Conservation (phyloP, 768 basidiomycete genomes). For the Psilocybe azurescens region DNA sequence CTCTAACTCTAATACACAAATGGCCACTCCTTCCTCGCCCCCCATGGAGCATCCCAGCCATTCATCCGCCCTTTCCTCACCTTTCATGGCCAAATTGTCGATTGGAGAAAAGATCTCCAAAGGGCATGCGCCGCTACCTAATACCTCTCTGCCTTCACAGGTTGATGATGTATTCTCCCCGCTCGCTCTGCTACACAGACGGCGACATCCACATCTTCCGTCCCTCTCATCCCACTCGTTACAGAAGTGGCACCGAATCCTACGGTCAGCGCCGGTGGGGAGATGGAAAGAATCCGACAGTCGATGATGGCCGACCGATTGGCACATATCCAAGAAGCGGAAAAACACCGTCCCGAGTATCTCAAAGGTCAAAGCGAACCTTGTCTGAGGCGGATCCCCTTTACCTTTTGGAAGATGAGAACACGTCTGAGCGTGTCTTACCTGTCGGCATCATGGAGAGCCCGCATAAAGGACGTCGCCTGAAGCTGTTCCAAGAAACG, state of each 20-base stretch:
- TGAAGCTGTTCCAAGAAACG: slow-evolving; percentile 81
- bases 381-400: slow-evolving; percentile 46
- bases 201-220: slow-evolving; percentile 17
- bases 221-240: slow-evolving; percentile 31
- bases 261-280: slow-evolving; percentile 47
- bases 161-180: slow-evolving; percentile 32
- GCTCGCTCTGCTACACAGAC: background rate
- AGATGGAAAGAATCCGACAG: slow-evolving; percentile 64
- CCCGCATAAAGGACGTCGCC: slow-evolving; percentile 72
- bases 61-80: slow-evolving; percentile 47
- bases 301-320: slow-evolving; percentile 55
- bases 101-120: slow-evolving; percentile 27
- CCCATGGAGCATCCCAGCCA: slow-evolving; percentile 29
- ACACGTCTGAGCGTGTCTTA: slow-evolving; percentile 32
- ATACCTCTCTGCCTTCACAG: slow-evolving; percentile 7
- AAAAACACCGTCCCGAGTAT: slow-evolving; percentile 75
- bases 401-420: slow-evolving; percentile 38
- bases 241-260: slow-evolving; percentile 24
- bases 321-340: slow-evolving; percentile 55
- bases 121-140: slow-evolving; percentile 11
- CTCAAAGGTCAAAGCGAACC: slow-evolving; percentile 62
- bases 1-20: slow-evolving; percentile 23
- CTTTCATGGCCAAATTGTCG: slow-evolving; percentile 47
- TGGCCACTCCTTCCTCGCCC: slow-evolving; percentile 37
- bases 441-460: slow-evolving; percentile 70